Conservation (phyloP, 352 stramenopile species). For the Globisporangium perplexum region DNA sequence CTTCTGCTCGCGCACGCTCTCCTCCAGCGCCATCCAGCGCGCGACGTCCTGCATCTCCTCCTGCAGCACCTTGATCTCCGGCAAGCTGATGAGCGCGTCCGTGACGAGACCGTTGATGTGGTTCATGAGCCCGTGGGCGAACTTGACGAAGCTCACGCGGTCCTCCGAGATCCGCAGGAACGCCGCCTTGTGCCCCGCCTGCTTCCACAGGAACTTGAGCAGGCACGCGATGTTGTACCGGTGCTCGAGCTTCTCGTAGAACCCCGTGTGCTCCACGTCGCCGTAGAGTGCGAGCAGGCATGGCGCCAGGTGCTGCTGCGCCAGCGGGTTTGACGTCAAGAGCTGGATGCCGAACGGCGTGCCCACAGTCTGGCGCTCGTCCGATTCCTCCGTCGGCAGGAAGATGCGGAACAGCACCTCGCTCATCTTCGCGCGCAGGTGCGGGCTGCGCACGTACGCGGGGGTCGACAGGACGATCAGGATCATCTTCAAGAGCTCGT, state of each 20-base stretch:
- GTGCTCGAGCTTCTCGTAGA: conserved; percentile 97
- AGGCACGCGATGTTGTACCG: conserved; percentile 95
- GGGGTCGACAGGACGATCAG: conserved; percentile 90
- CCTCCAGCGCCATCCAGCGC: conserved; percentile 76
- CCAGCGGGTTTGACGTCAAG: conserved; percentile 54
- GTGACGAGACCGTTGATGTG: conserved; percentile 97
- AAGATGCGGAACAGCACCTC: conserved; percentile 96
- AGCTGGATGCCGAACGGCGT: conserved; percentile 43
- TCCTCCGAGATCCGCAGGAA: conserved; percentile 93
- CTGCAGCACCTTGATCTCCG: conserved; percentile 93
- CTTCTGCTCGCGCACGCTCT: conserved; percentile 89
- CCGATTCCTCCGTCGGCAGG: conserved; percentile 84
- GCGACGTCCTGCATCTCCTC: conserved; percentile 85
- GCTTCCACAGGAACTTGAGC: conserved; percentile 97
- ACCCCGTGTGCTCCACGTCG: conserved; percentile 97
- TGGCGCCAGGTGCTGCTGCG: conserved; percentile 89
- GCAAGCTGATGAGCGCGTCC: conserved; percentile 94
- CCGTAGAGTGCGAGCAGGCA: conserved; percentile 97
- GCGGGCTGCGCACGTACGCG: conserved; percentile 79
- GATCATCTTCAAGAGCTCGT: conserved; percentile 89
- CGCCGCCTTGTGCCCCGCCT: conserved; percentile 90
- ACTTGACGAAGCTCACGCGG: conserved; percentile 94
- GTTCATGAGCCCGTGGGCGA: conserved; percentile 99
- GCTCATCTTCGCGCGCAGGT: conserved; percentile 95
- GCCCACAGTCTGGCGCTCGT: conserved; percentile 63